These are phyloP conservation scores for Miscanthus lutarioriparius DNA, from an alignment of 176 grass and related monocot genomes.

Conservation along the genomic window DNA sequence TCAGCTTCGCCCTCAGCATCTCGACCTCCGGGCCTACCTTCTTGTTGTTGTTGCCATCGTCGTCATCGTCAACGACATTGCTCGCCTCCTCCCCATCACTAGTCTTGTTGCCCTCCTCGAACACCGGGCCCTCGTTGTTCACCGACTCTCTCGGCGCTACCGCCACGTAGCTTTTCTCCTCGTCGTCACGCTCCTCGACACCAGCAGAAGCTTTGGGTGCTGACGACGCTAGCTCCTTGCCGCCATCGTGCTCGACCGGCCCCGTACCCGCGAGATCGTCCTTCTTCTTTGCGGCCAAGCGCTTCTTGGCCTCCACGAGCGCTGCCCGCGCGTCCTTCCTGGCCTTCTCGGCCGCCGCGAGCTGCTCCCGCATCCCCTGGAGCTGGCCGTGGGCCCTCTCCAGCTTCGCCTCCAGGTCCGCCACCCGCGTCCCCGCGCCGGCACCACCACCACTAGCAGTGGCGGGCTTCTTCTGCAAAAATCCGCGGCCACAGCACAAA, in stretches of 20 bases:
- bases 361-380: conserved; percentile 59
- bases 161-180: conserved; percentile 26
- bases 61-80: background rate
- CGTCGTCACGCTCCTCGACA: background rate
- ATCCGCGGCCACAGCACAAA: background rate
- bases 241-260: conserved; percentile 1
- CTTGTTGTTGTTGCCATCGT: background rate
- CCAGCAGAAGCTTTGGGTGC: conserved; percentile 6
- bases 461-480: conserved; percentile 60
- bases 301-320: conserved; percentile 66
- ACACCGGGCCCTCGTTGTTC: background rate
- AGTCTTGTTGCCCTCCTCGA: background rate
- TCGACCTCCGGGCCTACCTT: conserved; percentile 14
- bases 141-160: background rate
- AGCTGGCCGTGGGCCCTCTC: conserved; percentile 59
- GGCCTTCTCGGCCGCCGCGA: conserved; percentile 52
- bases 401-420: conserved; percentile 73
- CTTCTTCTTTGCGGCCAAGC: conserved; percentile 29
- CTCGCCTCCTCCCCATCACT: conserved; percentile 14
- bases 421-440: conserved; percentile 49
- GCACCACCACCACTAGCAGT: conserved; percentile 6
- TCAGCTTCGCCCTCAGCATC: conserved; percentile 51
- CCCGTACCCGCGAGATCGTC: background rate
- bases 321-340: conserved; percentile 66
- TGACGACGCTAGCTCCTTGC: background rate